phyloP scores from a whole-genome alignment of 2,329 filamentous ascomycete genomes.

The Amesomyces nigricolor region DNA sequence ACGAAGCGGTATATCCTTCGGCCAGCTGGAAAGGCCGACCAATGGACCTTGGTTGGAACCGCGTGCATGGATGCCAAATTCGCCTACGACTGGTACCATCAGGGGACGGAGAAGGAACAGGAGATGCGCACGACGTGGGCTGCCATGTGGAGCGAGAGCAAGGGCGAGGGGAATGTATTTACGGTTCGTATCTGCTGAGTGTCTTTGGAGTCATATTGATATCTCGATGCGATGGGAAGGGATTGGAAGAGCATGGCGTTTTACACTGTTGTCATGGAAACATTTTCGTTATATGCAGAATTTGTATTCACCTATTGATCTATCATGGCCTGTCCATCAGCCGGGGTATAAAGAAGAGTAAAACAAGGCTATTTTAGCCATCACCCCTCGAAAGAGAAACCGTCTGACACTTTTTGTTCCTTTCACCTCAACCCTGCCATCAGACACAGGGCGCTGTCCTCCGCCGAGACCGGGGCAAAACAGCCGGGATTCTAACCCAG shows the following conservation, averaged over 20 bases:
- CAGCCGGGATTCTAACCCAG: too few species aligned
- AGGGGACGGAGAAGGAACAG: not conserved
- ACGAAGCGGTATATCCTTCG: not conserved
- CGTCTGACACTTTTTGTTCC: too few species aligned
- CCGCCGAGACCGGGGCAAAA: too few species aligned
- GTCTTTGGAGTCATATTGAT: too few species aligned
- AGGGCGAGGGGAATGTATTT: not conserved
- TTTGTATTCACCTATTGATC: constrained; percentile 18
- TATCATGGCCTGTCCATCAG: constrained; percentile 7
- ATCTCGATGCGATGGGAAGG: too few species aligned
- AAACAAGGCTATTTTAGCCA: constrained; percentile 9
- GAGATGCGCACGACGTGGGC: not conserved
- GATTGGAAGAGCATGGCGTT: too few species aligned
- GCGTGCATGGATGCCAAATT: not conserved
- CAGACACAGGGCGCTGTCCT: too few species aligned
- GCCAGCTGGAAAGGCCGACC: not conserved
- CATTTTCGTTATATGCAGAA: not conserved
- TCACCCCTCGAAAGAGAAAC: too few species aligned
- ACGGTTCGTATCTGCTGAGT: not conserved
- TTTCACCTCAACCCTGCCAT: too few species aligned
- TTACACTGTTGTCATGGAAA: not conserved
- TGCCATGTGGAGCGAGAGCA: not conserved
- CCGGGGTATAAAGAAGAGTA: constrained; percentile 11
- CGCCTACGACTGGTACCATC: not conserved
- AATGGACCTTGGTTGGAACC: not conserved